These are phyloP conservation scores for Metarhizium sp. DNA, from an alignment of 2,329 filamentous ascomycete genomes.

Conservation along the genomic window DNA sequence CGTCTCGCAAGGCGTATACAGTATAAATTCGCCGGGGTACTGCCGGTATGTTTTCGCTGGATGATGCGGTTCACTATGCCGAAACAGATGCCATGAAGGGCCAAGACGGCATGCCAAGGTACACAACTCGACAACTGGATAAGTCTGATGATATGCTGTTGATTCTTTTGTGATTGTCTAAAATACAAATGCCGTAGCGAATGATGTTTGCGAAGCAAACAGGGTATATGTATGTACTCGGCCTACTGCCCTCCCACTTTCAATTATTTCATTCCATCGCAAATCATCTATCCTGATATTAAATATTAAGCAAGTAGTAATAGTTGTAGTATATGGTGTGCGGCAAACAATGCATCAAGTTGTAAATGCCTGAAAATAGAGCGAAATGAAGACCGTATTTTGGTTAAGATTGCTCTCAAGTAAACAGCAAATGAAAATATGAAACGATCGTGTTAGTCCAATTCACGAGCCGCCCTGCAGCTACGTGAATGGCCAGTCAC, in stretches of 20 bases:
- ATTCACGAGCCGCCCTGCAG: not conserved
- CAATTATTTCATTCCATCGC: not conserved
- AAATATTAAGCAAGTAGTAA: not conserved
- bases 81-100: too few species aligned
- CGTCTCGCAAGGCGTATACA: too few species aligned
- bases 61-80: too few species aligned
- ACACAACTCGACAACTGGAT: not conserved
- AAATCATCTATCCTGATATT: not conserved
- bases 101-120: too few species aligned
- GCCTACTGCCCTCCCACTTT: not conserved
- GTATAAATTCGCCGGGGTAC: too few species aligned
- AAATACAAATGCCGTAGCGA: not conserved
- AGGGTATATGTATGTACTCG: slow-evolving; percentile 1
- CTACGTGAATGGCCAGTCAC: not conserved
- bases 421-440: not conserved
- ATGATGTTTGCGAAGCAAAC: not conserved
- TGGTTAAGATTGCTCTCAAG: not conserved
- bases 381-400: not conserved
- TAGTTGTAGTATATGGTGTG: not conserved
- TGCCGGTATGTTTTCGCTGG: too few species aligned
- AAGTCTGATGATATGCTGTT: not conserved
- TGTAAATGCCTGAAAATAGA: not conserved
- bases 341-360: not conserved
- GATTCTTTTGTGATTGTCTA: not conserved
- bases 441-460: not conserved